Base-by-base conservation (phyloP, 768 basidiomycete species). In the Cytidiella melzeri region DNA sequence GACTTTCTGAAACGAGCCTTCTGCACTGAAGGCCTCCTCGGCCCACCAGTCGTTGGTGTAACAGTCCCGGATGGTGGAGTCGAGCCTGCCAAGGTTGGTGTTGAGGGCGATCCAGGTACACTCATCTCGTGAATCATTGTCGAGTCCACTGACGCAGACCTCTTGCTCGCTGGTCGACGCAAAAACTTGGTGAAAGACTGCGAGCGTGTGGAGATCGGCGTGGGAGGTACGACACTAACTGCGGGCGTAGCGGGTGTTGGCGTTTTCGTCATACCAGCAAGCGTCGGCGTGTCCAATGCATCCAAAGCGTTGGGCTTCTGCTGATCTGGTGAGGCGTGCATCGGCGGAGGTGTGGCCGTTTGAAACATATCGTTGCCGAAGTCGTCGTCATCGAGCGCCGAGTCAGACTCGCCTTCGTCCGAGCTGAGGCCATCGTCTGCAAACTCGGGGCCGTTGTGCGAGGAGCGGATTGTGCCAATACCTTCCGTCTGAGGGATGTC, bases 361-460 rank as follows among this genome's bases (percentile, higher is more conserved):
- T 68, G 20, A 66, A 68, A 20, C 38, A 57, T 59, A 7, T 65
- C 67, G 0, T 65, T 64, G 38, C 72, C 3, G 53, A 13, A 61
- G 49, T 50, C 47, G 20, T 58, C 58, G 3, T 67, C 68, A n/a
- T 68, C 62, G 40, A 57, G 65, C 30, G 59, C 61, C 40, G 70
- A 66, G 34, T 61, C 60, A 2, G 65, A 66, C 23, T 73, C 71
- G 13, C 69, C 69, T 26, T 76, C 75, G 36, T 78, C 77, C 0
- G 73, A 76, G 24, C 81, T 84, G 9, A 89, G 68, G 3, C 83
- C 90, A 57, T 91, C 91, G 58, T 92, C 91, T 61, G 84, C 76
- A 55, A 78, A 80, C 20, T 72, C 76, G 2, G 78, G 78, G 5
- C 72, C 74, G 3, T 54, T 61, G 18, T 78, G 69, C 61, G 80